These are phyloP conservation scores for Rhododendron henanense DNA, from an alignment of 148 eudicot species.

Conservation along the genomic window DNA sequence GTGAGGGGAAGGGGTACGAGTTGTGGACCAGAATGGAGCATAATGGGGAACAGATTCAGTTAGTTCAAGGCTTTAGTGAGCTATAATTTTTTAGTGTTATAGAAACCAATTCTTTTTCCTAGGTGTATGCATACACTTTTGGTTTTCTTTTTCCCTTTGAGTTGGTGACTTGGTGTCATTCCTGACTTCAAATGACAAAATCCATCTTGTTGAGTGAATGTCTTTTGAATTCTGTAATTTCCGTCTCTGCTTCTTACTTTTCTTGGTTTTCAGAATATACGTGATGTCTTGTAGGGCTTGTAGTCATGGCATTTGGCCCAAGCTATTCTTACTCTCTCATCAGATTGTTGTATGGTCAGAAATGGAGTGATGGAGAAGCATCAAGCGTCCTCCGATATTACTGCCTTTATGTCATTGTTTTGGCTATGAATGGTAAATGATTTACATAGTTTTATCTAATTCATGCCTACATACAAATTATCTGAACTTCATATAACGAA, in stretches of 20 bases:
- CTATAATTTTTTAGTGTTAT: neutral
- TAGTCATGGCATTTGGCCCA: conserved; percentile 91
- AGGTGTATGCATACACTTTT: neutral
- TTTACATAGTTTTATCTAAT: neutral
- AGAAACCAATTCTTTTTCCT: neutral
- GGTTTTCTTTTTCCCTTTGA: neutral
- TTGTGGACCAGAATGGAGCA: neutral
- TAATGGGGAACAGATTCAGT: neutral
- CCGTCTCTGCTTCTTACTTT: neutral
- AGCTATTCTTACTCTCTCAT: conserved; percentile 91
- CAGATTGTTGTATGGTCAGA: conserved; percentile 82
- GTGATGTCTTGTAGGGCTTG: conserved; percentile 44
- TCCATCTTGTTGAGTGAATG: neutral
- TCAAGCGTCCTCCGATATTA: conserved; percentile 78
- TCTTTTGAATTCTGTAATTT: conserved; percentile 6
- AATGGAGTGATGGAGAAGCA: conserved; percentile 99
- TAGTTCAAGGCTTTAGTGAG: neutral
- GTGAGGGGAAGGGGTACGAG: neutral
- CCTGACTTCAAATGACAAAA: neutral
- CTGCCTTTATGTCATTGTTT: conserved; percentile 68
- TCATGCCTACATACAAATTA: neutral
- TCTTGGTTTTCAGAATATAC: neutral
- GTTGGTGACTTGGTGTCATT: no score
- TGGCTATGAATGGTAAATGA: conserved; percentile 86
- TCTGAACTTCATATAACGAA: neutral